Evolutionary conservation across 2,329 filamentous ascomycete species (phyloP).

Genomic region (Bipolaris bicolor): DNA sequence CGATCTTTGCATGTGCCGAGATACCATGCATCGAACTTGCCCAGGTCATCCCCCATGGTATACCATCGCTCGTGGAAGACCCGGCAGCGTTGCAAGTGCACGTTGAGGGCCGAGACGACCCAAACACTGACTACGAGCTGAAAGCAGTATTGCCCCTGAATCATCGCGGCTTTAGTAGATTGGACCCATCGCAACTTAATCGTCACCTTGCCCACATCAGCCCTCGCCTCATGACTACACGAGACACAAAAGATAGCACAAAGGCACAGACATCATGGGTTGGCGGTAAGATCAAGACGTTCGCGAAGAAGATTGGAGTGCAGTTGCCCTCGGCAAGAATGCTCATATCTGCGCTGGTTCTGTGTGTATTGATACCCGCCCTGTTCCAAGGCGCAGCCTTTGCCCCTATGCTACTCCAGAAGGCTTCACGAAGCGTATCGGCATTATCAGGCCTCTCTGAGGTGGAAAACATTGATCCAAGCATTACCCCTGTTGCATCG

Average conservation of each 20-base stretch:
- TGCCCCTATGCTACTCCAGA: constrained; percentile 20
- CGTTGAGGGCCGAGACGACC: constrained; percentile 38
- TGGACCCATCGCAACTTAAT: constrained; percentile 47
- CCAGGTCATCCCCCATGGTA: constrained; percentile 34
- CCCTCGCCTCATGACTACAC: constrained; percentile 24
- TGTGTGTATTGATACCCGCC: constrained; percentile 27
- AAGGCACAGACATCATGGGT: constrained; percentile 9
- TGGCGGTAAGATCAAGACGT: constrained; percentile 9
- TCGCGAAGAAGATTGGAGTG: constrained; percentile 14
- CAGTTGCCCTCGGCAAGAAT: constrained; percentile 10
- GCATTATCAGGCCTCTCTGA: constrained; percentile 11
- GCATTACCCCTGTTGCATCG: constrained; percentile 11
- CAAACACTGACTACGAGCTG: constrained; percentile 30
- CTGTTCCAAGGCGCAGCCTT: constrained; percentile 22
- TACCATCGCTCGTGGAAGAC: constrained; percentile 28
- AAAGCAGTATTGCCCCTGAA: constrained; percentile 44
- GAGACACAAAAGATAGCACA: constrained; percentile 1
- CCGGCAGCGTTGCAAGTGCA: constrained; percentile 35
- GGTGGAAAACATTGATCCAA: constrained; percentile 2
- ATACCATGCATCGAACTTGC: constrained; percentile 44
- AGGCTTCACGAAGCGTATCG: constrained; percentile 7
- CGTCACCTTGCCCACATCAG: constrained; percentile 47
- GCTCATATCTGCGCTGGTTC: constrained; percentile 18
- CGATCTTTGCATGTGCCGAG: constrained; percentile 28
- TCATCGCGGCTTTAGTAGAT: constrained; percentile 39